Evolutionary conservation across 129 eudicot genomes (phyloP).

Genomic region (Tagetes patula): DNA sequence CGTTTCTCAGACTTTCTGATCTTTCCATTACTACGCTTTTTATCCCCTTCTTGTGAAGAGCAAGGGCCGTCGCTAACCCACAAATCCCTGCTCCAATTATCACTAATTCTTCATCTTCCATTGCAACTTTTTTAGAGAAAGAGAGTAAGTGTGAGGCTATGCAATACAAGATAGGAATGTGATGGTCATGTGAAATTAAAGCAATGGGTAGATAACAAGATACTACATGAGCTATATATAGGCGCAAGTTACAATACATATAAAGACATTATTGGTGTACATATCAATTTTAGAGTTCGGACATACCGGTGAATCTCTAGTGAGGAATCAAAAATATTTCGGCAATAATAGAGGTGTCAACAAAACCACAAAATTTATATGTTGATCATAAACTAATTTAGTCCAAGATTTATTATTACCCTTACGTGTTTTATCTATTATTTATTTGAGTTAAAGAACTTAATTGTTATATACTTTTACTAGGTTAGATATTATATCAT

Average conservation of each 20-base stretch:
- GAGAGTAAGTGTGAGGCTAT: not conserved
- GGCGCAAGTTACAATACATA: too few species aligned
- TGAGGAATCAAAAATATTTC: too few species aligned
- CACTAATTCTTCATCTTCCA: conserved; percentile 28
- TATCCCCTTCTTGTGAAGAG: conserved; percentile 55
- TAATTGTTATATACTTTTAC: too few species aligned
- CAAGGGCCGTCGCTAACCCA: conserved; percentile 61
- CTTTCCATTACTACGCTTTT: conserved; percentile 46
- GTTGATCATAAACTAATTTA: too few species aligned
- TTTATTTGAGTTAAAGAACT: too few species aligned
- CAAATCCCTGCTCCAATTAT: conserved; percentile 60
- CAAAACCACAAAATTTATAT: too few species aligned
- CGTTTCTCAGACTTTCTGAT: conserved; percentile 38
- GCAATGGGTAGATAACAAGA: not conserved
- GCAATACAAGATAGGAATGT: not conserved
- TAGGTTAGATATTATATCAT: too few species aligned
- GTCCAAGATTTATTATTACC: too few species aligned
- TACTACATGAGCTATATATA: not conserved
- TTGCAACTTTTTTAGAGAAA: not conserved
- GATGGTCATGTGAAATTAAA: not conserved
- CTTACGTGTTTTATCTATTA: too few species aligned
- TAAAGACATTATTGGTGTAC: not conserved
- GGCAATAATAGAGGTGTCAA: too few species aligned
- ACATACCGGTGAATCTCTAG: too few species aligned
- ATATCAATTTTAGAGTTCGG: too few species aligned